Conservation (phyloP, 805 yeast species). For the Spencermartinsiella europaea region DNA sequence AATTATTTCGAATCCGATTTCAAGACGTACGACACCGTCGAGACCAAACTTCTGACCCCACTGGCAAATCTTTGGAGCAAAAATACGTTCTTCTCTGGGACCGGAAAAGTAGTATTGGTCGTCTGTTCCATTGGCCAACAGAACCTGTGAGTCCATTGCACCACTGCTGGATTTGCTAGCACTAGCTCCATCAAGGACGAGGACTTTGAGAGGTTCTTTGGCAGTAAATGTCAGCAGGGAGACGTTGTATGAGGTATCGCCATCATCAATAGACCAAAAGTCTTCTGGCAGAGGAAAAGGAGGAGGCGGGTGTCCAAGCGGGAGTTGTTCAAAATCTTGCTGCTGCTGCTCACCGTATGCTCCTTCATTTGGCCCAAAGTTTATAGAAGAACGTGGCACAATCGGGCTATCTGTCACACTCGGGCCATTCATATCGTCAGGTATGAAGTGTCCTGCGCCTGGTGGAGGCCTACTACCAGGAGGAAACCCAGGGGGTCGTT, state of each 20-base stretch:
- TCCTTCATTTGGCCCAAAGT: too few species aligned
- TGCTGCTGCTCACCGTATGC: not conserved
- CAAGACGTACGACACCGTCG: slow-evolving; percentile 55
- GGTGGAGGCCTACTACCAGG: not conserved
- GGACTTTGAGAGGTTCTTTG: slow-evolving; percentile 39
- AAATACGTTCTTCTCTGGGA: slow-evolving; percentile 37
- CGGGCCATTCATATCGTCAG: not conserved
- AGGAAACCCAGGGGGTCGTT: not conserved
- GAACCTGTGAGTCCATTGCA: slow-evolving; percentile 54
- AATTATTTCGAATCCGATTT: slow-evolving; percentile 57
- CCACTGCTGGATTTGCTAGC: slow-evolving; percentile 57
- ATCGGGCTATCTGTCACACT: too few species aligned
- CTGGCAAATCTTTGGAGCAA: slow-evolving; percentile 48
- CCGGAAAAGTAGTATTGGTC: slow-evolving; percentile 16
- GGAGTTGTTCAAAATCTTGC: not conserved
- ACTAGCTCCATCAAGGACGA: slow-evolving; percentile 61
- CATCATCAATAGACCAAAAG: too few species aligned
- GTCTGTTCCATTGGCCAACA: slow-evolving; percentile 35
- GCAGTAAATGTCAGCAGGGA: slow-evolving; percentile 44
- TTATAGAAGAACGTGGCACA: too few species aligned
- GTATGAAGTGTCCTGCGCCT: not conserved
- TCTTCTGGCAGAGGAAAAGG: too few species aligned
- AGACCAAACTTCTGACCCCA: slow-evolving; percentile 52
- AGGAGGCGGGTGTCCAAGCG: not conserved
- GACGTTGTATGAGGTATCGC: slow-evolving; percentile 1